These are phyloP conservation scores for Primulina tabacum DNA, from an alignment of 257 asterid genomes.

Conservation along the genomic window DNA sequence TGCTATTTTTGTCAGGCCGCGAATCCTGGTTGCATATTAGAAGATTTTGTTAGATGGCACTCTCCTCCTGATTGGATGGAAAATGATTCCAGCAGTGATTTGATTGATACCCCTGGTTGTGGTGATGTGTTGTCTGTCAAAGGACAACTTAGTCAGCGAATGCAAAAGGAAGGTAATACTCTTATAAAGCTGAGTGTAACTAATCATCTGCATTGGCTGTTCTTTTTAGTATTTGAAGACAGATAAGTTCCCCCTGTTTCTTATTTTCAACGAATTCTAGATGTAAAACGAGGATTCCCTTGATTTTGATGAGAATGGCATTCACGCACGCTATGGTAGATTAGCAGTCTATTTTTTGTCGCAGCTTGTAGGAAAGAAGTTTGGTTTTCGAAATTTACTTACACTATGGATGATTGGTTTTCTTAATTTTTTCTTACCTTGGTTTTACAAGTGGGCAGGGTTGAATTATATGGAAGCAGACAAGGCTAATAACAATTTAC, in stretches of 20 bases:
- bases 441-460: neutral
- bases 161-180: constrained; percentile 91
- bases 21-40: constrained; percentile 94
- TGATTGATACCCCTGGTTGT: constrained; percentile 45
- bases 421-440: neutral
- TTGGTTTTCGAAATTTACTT: neutral
- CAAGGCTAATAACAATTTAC: neutral
- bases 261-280: neutral
- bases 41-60: constrained; percentile 98
- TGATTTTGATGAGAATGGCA: neutral
- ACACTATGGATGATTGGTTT: neutral
- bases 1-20: constrained; percentile 73
- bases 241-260: neutral
- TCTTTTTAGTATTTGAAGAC: constrained; percentile 14
- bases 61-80: constrained; percentile 99
- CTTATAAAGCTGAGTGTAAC: constrained; percentile 6
- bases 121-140: constrained; percentile 51
- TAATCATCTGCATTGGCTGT: neutral
- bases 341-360: neutral
- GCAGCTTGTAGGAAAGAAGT: neutral
- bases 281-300: neutral
- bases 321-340: constrained; percentile 12
- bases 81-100: constrained; percentile 44
- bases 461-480: neutral
- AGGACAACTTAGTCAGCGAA: constrained; percentile 94